phyloP scores from a whole-genome alignment of 768 basidiomycete species.

The Termitomyces sp. region DNA sequence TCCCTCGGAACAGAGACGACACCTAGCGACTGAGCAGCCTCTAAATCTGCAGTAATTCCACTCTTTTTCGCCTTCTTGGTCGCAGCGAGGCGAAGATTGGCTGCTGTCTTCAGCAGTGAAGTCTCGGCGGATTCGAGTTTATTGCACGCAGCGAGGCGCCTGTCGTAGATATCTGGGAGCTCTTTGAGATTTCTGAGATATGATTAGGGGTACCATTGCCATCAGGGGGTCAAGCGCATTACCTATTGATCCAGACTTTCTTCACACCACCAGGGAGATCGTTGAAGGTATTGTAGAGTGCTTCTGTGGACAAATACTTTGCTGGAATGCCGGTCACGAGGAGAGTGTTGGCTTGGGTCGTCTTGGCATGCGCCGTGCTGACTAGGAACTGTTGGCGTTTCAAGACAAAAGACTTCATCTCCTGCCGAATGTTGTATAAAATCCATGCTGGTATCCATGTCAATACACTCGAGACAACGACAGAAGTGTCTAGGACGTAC shows the following conservation, averaged over 20 bases:
- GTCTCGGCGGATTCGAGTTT: conserved; percentile 90
- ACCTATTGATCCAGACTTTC: conserved; percentile 90
- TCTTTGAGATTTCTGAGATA: conserved; percentile 72
- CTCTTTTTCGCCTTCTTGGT: conserved; percentile 40
- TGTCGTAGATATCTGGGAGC: conserved; percentile 77
- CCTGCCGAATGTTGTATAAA: conserved; percentile 71
- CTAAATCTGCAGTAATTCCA: conserved; percentile 16
- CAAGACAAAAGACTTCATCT: conserved; percentile 77
- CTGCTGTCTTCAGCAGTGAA: conserved; percentile 64
- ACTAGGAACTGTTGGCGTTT: conserved; percentile 82
- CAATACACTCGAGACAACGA: not conserved
- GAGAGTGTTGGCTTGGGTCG: conserved; percentile 85
- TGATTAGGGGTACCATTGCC: not conserved
- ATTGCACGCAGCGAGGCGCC: conserved; percentile 62
- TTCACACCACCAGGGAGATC: conserved; percentile 87
- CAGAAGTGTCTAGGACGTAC: conserved; percentile 35
- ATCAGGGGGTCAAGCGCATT: conserved; percentile 11
- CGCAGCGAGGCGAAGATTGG: conserved; percentile 60
- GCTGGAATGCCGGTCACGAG: conserved; percentile 87
- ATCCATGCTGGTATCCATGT: conserved; percentile 60
- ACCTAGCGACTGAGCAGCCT: conserved; percentile 17
- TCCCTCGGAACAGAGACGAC: conserved; percentile 50
- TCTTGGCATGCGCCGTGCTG: conserved; percentile 61
- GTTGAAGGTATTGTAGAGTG: conserved; percentile 65
- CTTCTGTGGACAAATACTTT: conserved; percentile 66